phyloP scores from a whole-genome alignment of 805 yeast genomes.

The Candida parachauliodes region DNA sequence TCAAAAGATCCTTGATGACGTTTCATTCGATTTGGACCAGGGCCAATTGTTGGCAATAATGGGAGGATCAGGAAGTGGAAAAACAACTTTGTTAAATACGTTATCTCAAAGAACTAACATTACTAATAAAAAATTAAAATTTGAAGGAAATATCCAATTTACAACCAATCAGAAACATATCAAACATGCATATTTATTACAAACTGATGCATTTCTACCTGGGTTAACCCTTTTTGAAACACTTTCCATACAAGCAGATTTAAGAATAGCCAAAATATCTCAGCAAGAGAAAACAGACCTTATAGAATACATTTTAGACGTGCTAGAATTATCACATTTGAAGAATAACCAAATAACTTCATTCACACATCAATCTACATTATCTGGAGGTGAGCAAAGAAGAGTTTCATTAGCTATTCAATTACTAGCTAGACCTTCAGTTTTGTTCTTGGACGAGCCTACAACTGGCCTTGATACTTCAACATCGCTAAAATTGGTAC shows the following conservation, averaged over 20 bases:
- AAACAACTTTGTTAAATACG: conserved; percentile 72
- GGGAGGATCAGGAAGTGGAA: conserved; percentile 89
- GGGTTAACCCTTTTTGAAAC: conserved; percentile 73
- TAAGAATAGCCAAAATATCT: conserved; percentile 52
- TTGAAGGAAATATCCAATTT: conserved; percentile 42
- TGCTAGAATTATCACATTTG: conserved; percentile 64
- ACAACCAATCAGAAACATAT: conserved; percentile 13
- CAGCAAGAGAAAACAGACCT: conserved; percentile 42
- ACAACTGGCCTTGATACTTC: conserved; percentile 84
- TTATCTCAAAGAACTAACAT: conserved; percentile 50
- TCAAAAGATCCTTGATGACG: conserved; percentile 29
- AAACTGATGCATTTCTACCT: conserved; percentile 70
- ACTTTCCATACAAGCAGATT: conserved; percentile 63
- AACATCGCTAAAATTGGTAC: conserved; percentile 63
- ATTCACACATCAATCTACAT: conserved; percentile 47
- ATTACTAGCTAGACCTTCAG: conserved; percentile 68
- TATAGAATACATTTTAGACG: conserved; percentile 58
- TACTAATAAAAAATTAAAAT: conserved; percentile 35
- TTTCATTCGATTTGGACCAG: conserved; percentile 56
- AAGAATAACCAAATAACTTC: conserved; percentile 55
- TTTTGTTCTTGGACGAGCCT: conserved; percentile 80
- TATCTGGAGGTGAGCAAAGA: conserved; percentile 85
- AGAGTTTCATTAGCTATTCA: conserved; percentile 77
- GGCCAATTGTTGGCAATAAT: conserved; percentile 73
- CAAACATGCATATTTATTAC: conserved; percentile 63